Base-by-base conservation (phyloP, 169 alveolate genomes). In the Besnoitia besnoiti region DNA sequence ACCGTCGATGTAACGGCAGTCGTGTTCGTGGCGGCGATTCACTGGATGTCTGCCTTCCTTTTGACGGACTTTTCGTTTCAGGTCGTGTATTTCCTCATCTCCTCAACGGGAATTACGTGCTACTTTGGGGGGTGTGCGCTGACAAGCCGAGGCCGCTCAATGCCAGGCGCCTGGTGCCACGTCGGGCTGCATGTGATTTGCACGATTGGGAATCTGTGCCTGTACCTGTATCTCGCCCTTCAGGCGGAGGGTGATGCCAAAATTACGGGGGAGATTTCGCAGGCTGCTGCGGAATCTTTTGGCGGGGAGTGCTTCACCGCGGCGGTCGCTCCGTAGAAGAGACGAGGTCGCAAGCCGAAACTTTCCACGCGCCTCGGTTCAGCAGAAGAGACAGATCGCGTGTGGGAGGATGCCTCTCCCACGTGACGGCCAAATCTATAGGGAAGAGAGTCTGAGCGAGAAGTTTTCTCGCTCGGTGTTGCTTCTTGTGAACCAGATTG, bases 161-260 rank as follows among this genome's bases (percentile, higher is more conserved):
- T 40, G 87, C 59, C 33, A 42, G 87, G 61, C 33, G 87, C 87
- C 12, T 37, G 50, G 61, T 77, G 87, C 59, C 87, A 77, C 40
- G 87, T 77, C 49, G 87, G 61, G 2, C 55, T 77, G 10, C 87
- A 77, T 40, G 10, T 55, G 35, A 40, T 77, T 30, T 39, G 87
- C 59, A 77, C 87, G 5, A 40, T 77, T 16, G 87, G 61, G 12
- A 77, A 77, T 37, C 49, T 44, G 40, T 27, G n/a, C 40, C 30
- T 77, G 55, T 77, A 77, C 59, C 5, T 40, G 82, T 73, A 73
- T 73, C 46, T 73, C 24, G 67, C 67, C n/a, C 10, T 35, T 8
- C 24, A 30, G 39, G 80, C 44, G 39, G 80, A 35, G 40, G 39
- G n/a, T 16, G n/a, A n/a, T 33, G 19, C 12, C 0, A 42, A 67